Percentiles rank a stretch among this genome's conserved stretches.
phyloP scores from a whole-genome alignment of 441 rosid genomes.

The Oxalis stricta region DNA sequence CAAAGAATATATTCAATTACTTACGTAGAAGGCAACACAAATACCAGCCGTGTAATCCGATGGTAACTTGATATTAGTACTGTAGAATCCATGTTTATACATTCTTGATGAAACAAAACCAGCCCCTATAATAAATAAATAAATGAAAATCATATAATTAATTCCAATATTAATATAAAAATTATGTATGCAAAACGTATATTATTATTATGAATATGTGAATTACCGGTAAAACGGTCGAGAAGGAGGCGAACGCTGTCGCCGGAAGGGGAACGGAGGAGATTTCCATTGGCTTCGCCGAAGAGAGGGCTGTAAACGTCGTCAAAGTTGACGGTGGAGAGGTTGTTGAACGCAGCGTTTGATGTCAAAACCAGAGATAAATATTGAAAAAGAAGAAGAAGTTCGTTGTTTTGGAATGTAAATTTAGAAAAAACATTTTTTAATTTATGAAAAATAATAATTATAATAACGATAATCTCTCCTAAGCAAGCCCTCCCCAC shows the following conservation, averaged over 20 bases:
- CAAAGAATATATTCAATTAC: conserved; percentile 5
- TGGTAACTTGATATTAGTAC: conserved; percentile 79
- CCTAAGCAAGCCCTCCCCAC: no score
- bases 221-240: conserved; percentile 58
- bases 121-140: conserved; percentile 34
- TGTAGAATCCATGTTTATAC: conserved; percentile 77
- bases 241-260: conserved; percentile 71
- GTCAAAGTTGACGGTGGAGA: conserved; percentile 50
- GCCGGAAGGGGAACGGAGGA: conserved; percentile 60
- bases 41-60: conserved; percentile 74
- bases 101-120: conserved; percentile 78
- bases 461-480: no score
- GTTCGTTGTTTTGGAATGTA: no score
- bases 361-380: no score
- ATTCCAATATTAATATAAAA: background rate
- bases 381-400: no score
- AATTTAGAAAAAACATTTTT: no score
- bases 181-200: background rate
- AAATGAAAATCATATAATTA: background rate
- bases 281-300: conserved; percentile 64
- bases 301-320: conserved; percentile 73
- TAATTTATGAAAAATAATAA: no score
- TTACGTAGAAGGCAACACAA: conserved; percentile 82
- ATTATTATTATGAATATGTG: background rate
- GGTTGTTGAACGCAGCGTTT: conserved; percentile 19